Evolutionary conservation across 2,329 filamentous ascomycete species (phyloP).

Genomic region (Raffaelea arxii): DNA sequence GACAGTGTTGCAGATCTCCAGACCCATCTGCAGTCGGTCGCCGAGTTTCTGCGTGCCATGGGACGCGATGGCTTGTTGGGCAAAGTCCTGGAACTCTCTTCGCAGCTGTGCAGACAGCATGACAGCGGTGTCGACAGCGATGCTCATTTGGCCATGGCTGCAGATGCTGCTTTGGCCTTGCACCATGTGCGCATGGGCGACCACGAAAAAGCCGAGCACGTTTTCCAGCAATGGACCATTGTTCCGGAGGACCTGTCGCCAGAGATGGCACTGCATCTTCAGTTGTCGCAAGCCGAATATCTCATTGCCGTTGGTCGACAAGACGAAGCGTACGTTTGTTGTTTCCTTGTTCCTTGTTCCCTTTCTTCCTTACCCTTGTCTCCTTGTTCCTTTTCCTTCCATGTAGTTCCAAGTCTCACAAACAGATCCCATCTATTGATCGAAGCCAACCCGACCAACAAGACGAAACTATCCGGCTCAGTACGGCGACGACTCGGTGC

Average conservation of each 20-base stretch:
- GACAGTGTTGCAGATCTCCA: slow-evolving; percentile 41
- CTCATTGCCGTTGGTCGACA: slow-evolving; percentile 56
- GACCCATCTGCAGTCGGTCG: slow-evolving; percentile 38
- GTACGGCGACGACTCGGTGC: slow-evolving; percentile 16
- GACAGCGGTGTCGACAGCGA: slow-evolving; percentile 21
- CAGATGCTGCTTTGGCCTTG: slow-evolving; percentile 37
- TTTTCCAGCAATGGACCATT: slow-evolving; percentile 48
- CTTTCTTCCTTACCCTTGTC: too few species aligned
- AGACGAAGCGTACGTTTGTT: slow-evolving; percentile 43
- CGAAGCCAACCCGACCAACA: slow-evolving; percentile 3
- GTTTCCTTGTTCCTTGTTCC: background rate
- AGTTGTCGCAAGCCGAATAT: slow-evolving; percentile 68
- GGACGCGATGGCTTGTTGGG: slow-evolving; percentile 38
- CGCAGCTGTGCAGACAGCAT: slow-evolving; percentile 31
- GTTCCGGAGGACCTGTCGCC: slow-evolving; percentile 22
- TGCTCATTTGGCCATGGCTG: slow-evolving; percentile 30
- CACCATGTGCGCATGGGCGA: slow-evolving; percentile 46
- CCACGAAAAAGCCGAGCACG: slow-evolving; percentile 36
- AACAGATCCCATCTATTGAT: slow-evolving; percentile 9
- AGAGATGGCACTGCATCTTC: slow-evolving; percentile 42
- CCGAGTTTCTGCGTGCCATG: slow-evolving; percentile 40
- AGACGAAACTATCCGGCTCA: background rate
- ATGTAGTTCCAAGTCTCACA: background rate
- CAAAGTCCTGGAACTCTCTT: slow-evolving; percentile 35
- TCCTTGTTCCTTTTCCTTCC: background rate